These are phyloP conservation scores for Arxiozyma slooffiae DNA, from an alignment of 1,139 yeast species.

Conservation along the genomic window DNA sequence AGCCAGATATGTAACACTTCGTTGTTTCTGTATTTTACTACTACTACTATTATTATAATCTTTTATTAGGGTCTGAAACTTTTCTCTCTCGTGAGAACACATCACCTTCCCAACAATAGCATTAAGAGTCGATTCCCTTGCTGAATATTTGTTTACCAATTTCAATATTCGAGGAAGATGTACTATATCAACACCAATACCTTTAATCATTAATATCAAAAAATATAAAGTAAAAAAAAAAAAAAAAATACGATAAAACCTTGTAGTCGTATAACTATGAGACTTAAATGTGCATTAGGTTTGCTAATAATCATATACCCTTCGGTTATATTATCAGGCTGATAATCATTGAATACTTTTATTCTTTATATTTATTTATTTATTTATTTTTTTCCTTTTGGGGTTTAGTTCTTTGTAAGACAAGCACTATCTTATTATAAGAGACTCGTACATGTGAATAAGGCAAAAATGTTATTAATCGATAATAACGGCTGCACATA, in stretches of 20 bases:
- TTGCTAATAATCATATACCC: too few species aligned
- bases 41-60: background rate
- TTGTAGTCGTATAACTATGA: too few species aligned
- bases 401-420: background rate
- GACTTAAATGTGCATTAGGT: too few species aligned
- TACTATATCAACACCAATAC: slow-evolving; percentile 28
- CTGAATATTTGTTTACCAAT: slow-evolving; percentile 14
- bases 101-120: slow-evolving; percentile 20
- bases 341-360: too few species aligned
- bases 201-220: slow-evolving; percentile 6
- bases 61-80: background rate
- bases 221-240: too few species aligned
- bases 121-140: background rate
- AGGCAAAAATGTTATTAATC: background rate
- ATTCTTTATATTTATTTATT: too few species aligned
- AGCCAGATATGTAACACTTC: slow-evolving; percentile 15
- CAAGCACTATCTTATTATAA: background rate
- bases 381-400: too few species aligned
- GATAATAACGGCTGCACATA: background rate
- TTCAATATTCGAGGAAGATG: slow-evolving; percentile 21
- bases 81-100: slow-evolving; percentile 9
- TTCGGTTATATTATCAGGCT: background rate
- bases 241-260: background rate
- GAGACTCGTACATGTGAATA: too few species aligned
- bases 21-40: background rate